Percentiles rank a stretch among this genome's conserved stretches.
phyloP scores from a whole-genome alignment of 345 rosid genomes.

The Citrus sp. region DNA sequence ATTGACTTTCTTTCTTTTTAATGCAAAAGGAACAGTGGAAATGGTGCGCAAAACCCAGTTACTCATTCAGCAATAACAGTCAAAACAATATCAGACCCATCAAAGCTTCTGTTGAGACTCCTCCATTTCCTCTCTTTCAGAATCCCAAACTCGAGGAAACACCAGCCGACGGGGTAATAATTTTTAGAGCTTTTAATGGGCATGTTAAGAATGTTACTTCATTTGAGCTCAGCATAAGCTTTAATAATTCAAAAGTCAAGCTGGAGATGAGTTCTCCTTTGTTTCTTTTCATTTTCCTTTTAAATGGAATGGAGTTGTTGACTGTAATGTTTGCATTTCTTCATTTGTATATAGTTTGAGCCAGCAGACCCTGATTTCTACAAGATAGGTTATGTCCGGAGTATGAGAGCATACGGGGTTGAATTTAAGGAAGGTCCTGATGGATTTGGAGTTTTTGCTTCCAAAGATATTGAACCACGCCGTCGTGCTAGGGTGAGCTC shows the following conservation, averaged over 20 bases:
- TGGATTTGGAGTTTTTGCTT: slow-evolving; percentile 88
- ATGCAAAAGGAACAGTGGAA: slow-evolving; percentile 11
- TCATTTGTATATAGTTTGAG: slow-evolving; percentile 23
- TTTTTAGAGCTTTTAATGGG: neutral
- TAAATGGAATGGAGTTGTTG: neutral
- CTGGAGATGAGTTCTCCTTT: neutral
- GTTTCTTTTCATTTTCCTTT: neutral
- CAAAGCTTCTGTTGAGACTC: slow-evolving; percentile 48
- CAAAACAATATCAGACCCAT: slow-evolving; percentile 37
- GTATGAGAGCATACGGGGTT: slow-evolving; percentile 87
- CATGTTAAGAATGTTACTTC: neutral
- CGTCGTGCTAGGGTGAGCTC: slow-evolving; percentile 82
- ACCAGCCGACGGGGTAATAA: slow-evolving; percentile 36
- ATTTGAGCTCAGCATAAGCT: neutral
- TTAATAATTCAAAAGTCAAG: neutral
- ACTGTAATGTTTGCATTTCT: neutral
- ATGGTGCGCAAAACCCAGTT: slow-evolving; percentile 32
- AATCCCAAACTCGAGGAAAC: slow-evolving; percentile 48
- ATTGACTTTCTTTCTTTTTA: neutral
- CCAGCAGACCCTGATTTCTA: slow-evolving; percentile 92
- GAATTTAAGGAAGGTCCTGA: slow-evolving; percentile 89
- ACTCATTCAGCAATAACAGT: slow-evolving; percentile 22
- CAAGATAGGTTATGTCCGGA: slow-evolving; percentile 82
- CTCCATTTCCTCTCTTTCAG: slow-evolving; percentile 70
- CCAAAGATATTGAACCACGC: slow-evolving; percentile 81